Evolutionary conservation across 2,329 filamentous ascomycete species (phyloP).

Genomic region (Scedosporium dehoogii): DNA sequence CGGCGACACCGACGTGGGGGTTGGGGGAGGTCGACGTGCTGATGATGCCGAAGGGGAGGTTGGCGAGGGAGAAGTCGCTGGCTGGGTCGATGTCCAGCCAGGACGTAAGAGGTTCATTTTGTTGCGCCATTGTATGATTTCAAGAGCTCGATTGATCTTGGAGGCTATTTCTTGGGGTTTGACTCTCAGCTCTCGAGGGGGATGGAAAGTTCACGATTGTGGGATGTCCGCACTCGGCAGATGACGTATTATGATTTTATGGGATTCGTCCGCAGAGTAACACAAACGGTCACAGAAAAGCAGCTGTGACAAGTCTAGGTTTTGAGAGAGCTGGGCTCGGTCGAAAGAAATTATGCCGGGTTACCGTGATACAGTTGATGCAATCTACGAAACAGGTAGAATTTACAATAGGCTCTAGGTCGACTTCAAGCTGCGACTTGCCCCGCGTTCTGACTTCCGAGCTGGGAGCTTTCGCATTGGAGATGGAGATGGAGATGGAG

Average conservation of each 20-base stretch:
- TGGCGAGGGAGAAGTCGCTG: conserved; percentile 54
- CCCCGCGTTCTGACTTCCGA: not conserved
- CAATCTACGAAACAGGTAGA: not conserved
- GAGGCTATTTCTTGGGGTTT: no score
- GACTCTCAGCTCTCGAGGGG: no score
- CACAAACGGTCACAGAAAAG: no score
- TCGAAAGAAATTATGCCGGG: no score
- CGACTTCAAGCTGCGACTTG: no score
- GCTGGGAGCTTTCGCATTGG: not conserved
- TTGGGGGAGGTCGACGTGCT: conserved; percentile 40
- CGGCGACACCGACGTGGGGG: conserved; percentile 55
- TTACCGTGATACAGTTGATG: not conserved
- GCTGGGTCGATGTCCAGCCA: conserved; percentile 17
- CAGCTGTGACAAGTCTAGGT: not conserved
- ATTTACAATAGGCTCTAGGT: no score
- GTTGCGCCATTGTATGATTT: not conserved
- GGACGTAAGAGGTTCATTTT: conserved; percentile 11
- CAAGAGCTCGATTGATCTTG: not conserved
- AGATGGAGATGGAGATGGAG: not conserved
- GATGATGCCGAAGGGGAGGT: conserved; percentile 70
- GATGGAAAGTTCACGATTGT: no score
- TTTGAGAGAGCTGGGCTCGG: not conserved
- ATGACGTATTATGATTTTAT: not conserved
- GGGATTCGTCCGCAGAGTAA: not conserved
- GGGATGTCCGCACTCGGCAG: not conserved